These are phyloP conservation scores for Aureobasidium uvarum DNA, from an alignment of 2,329 filamentous ascomycete genomes.

Conservation along the genomic window DNA sequence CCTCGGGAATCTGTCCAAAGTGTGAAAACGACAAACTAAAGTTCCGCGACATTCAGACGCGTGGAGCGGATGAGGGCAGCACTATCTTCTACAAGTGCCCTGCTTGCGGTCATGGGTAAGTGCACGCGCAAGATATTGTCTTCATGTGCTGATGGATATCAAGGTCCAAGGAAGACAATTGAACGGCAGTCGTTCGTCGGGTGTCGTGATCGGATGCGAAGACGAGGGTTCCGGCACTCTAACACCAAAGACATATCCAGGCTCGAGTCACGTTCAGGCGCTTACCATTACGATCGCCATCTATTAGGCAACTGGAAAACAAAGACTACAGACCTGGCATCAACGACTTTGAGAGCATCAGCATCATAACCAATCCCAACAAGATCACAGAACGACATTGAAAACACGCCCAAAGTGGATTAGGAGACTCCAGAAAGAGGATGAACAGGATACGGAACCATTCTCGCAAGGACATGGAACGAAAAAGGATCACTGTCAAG, in stretches of 20 bases:
- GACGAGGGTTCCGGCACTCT: neutral
- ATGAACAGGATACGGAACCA: too few species aligned
- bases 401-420: too few species aligned
- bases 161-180: slow-evolving; percentile 58
- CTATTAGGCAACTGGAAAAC: neutral
- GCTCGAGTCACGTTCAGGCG: neutral
- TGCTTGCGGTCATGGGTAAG: slow-evolving; percentile 75
- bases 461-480: too few species aligned
- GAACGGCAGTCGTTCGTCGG: slow-evolving; percentile 32
- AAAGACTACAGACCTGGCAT: too few species aligned
- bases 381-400: too few species aligned
- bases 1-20: slow-evolving; percentile 69
- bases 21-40: slow-evolving; percentile 81
- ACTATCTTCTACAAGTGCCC: slow-evolving; percentile 84
- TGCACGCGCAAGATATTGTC: slow-evolving; percentile 32
- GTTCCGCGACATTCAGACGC: slow-evolving; percentile 80
- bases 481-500: too few species aligned
- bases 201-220: neutral
- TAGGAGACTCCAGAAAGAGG: too few species aligned
- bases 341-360: too few species aligned
- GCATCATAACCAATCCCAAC: too few species aligned
- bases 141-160: neutral
- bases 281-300: neutral
- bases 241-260: neutral
- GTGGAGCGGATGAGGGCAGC: slow-evolving; percentile 91